Evolutionary conservation across 768 basidiomycete species (phyloP), one percentile per base, ranked within the genome.

Genomic region (Amanita rimosa): DNA sequence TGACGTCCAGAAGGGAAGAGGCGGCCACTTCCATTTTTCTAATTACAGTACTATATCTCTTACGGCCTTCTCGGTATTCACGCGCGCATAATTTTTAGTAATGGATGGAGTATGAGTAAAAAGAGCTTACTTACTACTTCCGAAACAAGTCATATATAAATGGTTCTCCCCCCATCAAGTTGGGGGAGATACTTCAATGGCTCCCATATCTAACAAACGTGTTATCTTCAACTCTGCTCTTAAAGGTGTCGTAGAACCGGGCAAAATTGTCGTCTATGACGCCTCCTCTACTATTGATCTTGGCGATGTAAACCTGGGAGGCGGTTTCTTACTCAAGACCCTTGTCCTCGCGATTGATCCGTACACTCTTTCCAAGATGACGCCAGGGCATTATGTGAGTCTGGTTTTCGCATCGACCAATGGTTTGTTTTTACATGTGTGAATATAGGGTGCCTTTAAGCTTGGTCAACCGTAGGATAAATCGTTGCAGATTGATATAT

Each of bases 281-380:
- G 60, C 50, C 3, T 68, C 62, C 0, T 56, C 68, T 47, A 69
- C 62, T 0, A 79, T 81, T 54, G 78, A 81, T 53, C 54, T 71
- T 16, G 73, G 76, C n/a, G 68, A 55, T 24, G 68, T 67, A 0
- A 58, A 67, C 1, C 57, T 77, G 38, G 58, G 74, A 16, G 72
- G 73, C 0, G 73, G 74, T 0, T 55, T 76, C 48, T 55, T 81
- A 6, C 39, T 78, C 54, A 81, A 79, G 59, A 68, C 67, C 0
- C 65, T 81, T 13, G 67, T 66, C 1, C 55, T 74, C 3, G 70
- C 70, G 0, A 54, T 73, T 34, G 72, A 74, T 49, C 69, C 71
- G 1, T 72, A 71, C 55, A 53, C 72, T 59, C 52, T 68, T 19
- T 58, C 59, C 44, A 56, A 57, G 29, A 74, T 79, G 75, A 2